A percentile compares a stretch with the other conserved stretches of the same genome.
phyloP scores from a whole-genome alignment of 768 basidiomycete species.

The Sporobolomyces phaffii region DNA sequence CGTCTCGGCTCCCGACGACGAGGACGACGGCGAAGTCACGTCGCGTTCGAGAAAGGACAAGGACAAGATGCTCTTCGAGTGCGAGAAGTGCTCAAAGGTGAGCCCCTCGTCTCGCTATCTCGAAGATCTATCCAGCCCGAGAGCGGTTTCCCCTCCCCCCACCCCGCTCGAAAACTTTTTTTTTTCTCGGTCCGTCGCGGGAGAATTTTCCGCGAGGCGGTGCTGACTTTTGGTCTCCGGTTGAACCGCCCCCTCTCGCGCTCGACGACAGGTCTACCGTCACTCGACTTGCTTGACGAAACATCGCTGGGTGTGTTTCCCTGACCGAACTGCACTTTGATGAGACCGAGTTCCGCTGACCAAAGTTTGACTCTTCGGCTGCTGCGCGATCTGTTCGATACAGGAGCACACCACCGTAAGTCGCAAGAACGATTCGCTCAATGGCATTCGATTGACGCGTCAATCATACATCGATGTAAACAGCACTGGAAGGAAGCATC shows the following conservation, averaged over 20 bases:
- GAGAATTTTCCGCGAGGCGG: neutral
- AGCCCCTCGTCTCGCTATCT: slow-evolving; percentile 28
- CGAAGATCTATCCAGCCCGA: slow-evolving; percentile 60
- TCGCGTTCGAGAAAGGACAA: slow-evolving; percentile 57
- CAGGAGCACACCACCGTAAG: slow-evolving; percentile 37
- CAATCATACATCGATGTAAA: too few relatives aligned
- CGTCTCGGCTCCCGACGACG: slow-evolving; percentile 43
- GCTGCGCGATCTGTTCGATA: neutral
- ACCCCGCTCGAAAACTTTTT: neutral
- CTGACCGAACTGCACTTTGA: neutral
- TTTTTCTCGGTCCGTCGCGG: neutral
- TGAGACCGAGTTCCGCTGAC: too few relatives aligned
- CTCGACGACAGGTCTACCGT: slow-evolving; percentile 46
- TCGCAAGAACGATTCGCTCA: too few relatives aligned
- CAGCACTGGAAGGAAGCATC: slow-evolving; percentile 89
- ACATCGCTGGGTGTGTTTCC: slow-evolving; percentile 75
- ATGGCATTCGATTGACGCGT: too few relatives aligned
- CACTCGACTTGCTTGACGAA: slow-evolving; percentile 94
- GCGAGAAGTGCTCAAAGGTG: slow-evolving; percentile 93
- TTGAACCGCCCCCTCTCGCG: neutral
- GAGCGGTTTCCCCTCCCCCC: neutral
- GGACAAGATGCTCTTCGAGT: slow-evolving; percentile 62
- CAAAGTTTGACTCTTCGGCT: neutral
- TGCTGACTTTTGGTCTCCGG: neutral
- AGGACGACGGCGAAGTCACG: neutral